A percentile compares a stretch with the other conserved stretches of the same genome.
Evolutionary conservation across 2,329 filamentous ascomycete genomes (phyloP).

Genomic region (Madurella mycetomatis): DNA sequence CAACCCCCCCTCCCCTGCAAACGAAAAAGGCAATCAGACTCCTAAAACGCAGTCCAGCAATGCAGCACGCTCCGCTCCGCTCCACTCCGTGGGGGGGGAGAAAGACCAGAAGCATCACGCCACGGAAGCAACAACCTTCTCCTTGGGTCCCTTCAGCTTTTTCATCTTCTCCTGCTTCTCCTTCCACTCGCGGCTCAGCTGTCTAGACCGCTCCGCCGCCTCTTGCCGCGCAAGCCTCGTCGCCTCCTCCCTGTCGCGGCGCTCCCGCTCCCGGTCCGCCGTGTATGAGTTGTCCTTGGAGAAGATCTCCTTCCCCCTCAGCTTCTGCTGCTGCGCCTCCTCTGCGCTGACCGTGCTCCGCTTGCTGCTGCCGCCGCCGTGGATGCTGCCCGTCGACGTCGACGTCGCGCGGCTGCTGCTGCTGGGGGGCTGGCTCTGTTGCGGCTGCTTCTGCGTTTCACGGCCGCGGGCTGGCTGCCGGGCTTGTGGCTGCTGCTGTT

Average conservation of each 20-base stretch:
- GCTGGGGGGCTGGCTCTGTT: slow-evolving; percentile 18
- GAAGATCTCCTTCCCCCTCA: slow-evolving; percentile 51
- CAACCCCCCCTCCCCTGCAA: too few species aligned
- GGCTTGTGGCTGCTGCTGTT: not conserved
- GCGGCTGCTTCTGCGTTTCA: slow-evolving; percentile 10
- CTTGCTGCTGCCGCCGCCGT: slow-evolving; percentile 32
- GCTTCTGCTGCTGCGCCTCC: slow-evolving; percentile 47
- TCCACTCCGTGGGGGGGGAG: too few species aligned
- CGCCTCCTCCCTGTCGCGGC: slow-evolving; percentile 48
- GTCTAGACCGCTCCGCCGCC: slow-evolving; percentile 57
- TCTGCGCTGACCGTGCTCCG: slow-evolving; percentile 40
- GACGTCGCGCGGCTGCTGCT: slow-evolving; percentile 39
- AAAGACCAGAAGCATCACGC: not conserved
- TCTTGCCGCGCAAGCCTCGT: slow-evolving; percentile 54
- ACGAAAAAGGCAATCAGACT: not conserved
- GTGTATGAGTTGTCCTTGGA: slow-evolving; percentile 46
- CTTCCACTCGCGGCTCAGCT: slow-evolving; percentile 58
- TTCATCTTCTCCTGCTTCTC: slow-evolving; percentile 40
- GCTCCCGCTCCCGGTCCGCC: slow-evolving; percentile 49
- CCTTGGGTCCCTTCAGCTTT: not conserved
- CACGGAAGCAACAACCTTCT: not conserved
- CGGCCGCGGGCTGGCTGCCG: slow-evolving; percentile 25
- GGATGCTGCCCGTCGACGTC: slow-evolving; percentile 41
- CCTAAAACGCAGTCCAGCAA: not conserved
- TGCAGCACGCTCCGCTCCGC: not conserved